These are phyloP conservation scores for Kregervanrija pseudodelftensis DNA, from an alignment of 805 yeast genomes.

Conservation along the genomic window DNA sequence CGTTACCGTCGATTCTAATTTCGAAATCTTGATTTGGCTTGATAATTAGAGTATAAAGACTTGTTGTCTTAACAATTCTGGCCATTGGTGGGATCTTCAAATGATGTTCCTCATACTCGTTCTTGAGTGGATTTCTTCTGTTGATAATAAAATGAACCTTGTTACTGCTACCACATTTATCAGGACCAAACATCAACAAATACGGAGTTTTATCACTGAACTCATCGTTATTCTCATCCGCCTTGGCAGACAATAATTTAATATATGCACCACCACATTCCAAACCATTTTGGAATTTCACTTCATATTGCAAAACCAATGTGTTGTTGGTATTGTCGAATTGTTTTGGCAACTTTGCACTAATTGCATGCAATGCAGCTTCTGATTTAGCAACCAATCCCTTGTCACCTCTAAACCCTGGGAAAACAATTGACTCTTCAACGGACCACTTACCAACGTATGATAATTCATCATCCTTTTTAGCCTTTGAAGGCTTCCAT, in stretches of 20 bases:
- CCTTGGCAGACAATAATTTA: conserved; percentile 52
- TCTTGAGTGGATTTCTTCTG: conserved; percentile 47
- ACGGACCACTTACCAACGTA: conserved; percentile 74
- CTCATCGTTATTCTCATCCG: conserved; percentile 26
- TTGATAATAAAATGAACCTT: conserved; percentile 72
- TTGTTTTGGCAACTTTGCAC: conserved; percentile 48
- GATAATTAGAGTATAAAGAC: conserved; percentile 72
- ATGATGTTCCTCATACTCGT: conserved; percentile 62
- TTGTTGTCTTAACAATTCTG: conserved; percentile 45
- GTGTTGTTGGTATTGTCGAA: conserved; percentile 57
- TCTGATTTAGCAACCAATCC: conserved; percentile 72
- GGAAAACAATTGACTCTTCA: conserved; percentile 51
- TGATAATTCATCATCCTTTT: conserved; percentile 45
- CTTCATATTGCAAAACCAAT: conserved; percentile 83
- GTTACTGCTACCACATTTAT: conserved; percentile 75
- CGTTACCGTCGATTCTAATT: conserved; percentile 75
- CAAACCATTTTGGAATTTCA: conserved; percentile 71
- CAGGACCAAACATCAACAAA: conserved; percentile 93
- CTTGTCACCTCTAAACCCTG: conserved; percentile 58
- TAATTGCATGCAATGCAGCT: conserved; percentile 80
- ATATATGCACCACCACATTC: conserved; percentile 88
- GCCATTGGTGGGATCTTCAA: conserved; percentile 63
- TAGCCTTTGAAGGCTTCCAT: conserved; percentile 60
- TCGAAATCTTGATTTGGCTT: conserved; percentile 62
- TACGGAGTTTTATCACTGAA: conserved; percentile 66